These are phyloP conservation scores for Mucor racemosus DNA, from an alignment of 371 early-diverging fungal species.

Conservation along the genomic window DNA sequence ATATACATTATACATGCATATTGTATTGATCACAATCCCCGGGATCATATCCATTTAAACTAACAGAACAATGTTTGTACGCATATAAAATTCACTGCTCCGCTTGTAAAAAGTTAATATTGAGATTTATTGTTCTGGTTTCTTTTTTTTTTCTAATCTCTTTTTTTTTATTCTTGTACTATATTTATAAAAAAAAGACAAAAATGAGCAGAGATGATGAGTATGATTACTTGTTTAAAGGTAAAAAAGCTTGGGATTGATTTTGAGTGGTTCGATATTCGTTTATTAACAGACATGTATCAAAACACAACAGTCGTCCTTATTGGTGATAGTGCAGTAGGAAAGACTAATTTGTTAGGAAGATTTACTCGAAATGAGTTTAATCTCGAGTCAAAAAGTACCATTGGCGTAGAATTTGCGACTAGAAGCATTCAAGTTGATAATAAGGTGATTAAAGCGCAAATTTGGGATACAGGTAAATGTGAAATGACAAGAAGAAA, in stretches of 20 bases:
- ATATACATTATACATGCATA: neutral
- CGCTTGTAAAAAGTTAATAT: slow-evolving; percentile 3
- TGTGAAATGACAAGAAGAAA: neutral
- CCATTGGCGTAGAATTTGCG: slow-evolving; percentile 99
- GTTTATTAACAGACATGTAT: no score
- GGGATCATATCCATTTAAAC: neutral
- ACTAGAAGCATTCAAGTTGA: slow-evolving; percentile 97
- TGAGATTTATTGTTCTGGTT: neutral
- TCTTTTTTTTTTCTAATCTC: slow-evolving; percentile 8
- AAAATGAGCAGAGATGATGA: slow-evolving; percentile 27
- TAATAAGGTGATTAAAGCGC: slow-evolving; percentile 97
- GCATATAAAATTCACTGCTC: slow-evolving; percentile 11
- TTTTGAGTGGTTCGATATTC: neutral
- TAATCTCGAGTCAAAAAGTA: slow-evolving; percentile 97
- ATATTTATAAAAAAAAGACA: neutral
- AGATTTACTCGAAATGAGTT: slow-evolving; percentile 98
- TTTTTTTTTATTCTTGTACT: neutral
- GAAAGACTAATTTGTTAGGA: slow-evolving; percentile 99
- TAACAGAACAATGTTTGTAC: slow-evolving; percentile 6
- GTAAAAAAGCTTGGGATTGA: slow-evolving; percentile 9
- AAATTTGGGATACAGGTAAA: slow-evolving; percentile 95
- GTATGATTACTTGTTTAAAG: slow-evolving; percentile 33
- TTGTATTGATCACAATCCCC: neutral
- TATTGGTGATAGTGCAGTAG: slow-evolving; percentile 99
- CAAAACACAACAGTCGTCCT: slow-evolving; percentile 81